phyloP scores from a whole-genome alignment of 805 yeast genomes.

The Candida taoyuanica region DNA sequence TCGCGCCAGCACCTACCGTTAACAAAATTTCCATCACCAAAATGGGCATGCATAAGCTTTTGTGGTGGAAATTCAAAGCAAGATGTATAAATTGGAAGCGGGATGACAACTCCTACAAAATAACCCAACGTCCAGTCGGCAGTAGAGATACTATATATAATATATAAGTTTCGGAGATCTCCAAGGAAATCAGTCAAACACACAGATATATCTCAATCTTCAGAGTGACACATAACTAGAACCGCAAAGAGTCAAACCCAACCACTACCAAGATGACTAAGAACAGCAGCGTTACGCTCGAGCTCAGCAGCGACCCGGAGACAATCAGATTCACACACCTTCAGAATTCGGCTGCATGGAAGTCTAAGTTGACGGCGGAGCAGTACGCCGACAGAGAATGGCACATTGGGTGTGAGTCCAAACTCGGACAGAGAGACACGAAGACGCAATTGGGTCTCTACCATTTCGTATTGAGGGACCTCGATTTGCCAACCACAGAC shows the following conservation, averaged over 20 bases:
- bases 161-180: too few species aligned
- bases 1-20: slow-evolving; percentile 15
- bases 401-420: slow-evolving; percentile 27
- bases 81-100: too few species aligned
- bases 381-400: slow-evolving; percentile 36
- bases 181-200: too few species aligned
- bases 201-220: too few species aligned
- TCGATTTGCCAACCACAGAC: slow-evolving; percentile 16
- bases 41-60: too few species aligned
- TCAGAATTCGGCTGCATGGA: slow-evolving; percentile 33
- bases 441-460: slow-evolving; percentile 28
- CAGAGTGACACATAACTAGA: background rate
- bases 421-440: slow-evolving; percentile 22
- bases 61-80: too few species aligned
- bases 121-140: too few species aligned
- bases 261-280: slow-evolving; percentile 10
- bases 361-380: slow-evolving; percentile 28
- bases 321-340: slow-evolving; percentile 33
- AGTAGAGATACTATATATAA: too few species aligned
- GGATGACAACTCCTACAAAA: too few species aligned
- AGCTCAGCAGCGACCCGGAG: slow-evolving; percentile 28
- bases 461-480: slow-evolving; percentile 32
- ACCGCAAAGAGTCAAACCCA: too few species aligned
- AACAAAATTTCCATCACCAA: too few species aligned
- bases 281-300: slow-evolving; percentile 10